phyloP scores from a whole-genome alignment of 2,329 filamentous ascomycete species.

The Amauroascus niger region DNA sequence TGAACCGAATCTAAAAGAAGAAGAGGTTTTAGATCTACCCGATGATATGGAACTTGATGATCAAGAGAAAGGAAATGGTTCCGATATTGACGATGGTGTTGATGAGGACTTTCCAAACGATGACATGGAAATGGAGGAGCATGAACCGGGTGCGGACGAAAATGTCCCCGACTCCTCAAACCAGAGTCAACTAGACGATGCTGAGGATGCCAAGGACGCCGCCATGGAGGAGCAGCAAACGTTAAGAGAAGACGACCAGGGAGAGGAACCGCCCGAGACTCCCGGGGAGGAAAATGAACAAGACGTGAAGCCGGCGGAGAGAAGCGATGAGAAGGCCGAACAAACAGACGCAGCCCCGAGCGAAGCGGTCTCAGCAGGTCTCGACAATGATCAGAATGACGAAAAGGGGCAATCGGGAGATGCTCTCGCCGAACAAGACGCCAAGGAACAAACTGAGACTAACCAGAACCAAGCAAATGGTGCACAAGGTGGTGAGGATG shows the following conservation, averaged over 20 bases:
- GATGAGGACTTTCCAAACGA: constrained; percentile 40
- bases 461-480: constrained; percentile 38
- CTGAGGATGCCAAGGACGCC: constrained; percentile 25
- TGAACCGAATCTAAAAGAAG: constrained; percentile 69
- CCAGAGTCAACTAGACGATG: constrained; percentile 26
- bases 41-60: constrained; percentile 80
- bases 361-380: constrained; percentile 33
- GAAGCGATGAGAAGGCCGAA: constrained; percentile 43
- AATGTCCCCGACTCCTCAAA: constrained; percentile 28
- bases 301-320: constrained; percentile 37
- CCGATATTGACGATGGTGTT: constrained; percentile 41
- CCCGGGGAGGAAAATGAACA: constrained; percentile 46
- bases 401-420: constrained; percentile 41
- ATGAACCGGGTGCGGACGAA: constrained; percentile 18
- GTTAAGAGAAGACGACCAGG: constrained; percentile 40
- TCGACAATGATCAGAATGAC: constrained; percentile 35
- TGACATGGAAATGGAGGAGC: constrained; percentile 27
- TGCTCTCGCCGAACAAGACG: constrained; percentile 35
- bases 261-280: constrained; percentile 20
- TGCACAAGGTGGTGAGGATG: constrained; percentile 35
- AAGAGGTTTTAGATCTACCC: constrained; percentile 71
- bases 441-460: constrained; percentile 40
- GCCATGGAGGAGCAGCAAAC: constrained; percentile 28
- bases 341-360: constrained; percentile 45
- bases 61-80: constrained; percentile 47